phyloP scores from a whole-genome alignment of 2,329 filamentous ascomycete species.

The Diplodia intermedia region DNA sequence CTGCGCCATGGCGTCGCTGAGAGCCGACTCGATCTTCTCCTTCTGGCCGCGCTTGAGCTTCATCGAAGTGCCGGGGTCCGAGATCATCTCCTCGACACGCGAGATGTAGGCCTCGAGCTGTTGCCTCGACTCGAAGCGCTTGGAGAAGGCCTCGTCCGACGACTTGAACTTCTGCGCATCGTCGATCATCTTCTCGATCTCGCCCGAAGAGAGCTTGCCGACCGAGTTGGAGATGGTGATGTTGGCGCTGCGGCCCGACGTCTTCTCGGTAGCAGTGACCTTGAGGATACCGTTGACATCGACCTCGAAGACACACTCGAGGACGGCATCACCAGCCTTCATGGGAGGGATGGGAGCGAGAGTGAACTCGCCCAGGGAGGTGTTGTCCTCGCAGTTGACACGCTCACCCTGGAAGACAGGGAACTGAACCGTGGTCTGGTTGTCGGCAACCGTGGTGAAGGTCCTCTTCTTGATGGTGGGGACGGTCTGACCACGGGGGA shows the following conservation, averaged over 20 bases:
- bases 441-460: slow-evolving; percentile 82
- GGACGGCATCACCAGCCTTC: slow-evolving; percentile 93
- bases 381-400: slow-evolving; percentile 98
- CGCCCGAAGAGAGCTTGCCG: slow-evolving; percentile 90
- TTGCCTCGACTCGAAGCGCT: slow-evolving; percentile 98
- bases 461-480: slow-evolving; percentile 84
- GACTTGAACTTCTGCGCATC: slow-evolving; percentile 99
- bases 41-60: slow-evolving; percentile 99
- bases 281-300: slow-evolving; percentile 99
- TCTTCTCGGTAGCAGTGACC: slow-evolving; percentile 99
- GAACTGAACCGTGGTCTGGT: slow-evolving; percentile 80
- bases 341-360: slow-evolving; percentile 84
- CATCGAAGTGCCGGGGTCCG: slow-evolving; percentile 91
- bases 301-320: slow-evolving; percentile 98
- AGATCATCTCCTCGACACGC: slow-evolving; percentile 98
- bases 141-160: slow-evolving; percentile 97
- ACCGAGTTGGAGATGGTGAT: slow-evolving; percentile 99
- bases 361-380: slow-evolving; percentile 95
- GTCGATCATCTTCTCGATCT: slow-evolving; percentile 98
- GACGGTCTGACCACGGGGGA: slow-evolving; percentile 66
- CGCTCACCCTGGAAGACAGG: slow-evolving; percentile 95
- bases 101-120: slow-evolving; percentile 99
- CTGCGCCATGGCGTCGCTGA: slow-evolving; percentile 96
- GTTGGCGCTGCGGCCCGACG: slow-evolving; percentile 95
- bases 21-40: slow-evolving; percentile 98